Evolutionary conservation across 805 yeast species (phyloP), one percentile per base, ranked within the genome.

Genomic region (Kuraishia hungarica): DNA sequence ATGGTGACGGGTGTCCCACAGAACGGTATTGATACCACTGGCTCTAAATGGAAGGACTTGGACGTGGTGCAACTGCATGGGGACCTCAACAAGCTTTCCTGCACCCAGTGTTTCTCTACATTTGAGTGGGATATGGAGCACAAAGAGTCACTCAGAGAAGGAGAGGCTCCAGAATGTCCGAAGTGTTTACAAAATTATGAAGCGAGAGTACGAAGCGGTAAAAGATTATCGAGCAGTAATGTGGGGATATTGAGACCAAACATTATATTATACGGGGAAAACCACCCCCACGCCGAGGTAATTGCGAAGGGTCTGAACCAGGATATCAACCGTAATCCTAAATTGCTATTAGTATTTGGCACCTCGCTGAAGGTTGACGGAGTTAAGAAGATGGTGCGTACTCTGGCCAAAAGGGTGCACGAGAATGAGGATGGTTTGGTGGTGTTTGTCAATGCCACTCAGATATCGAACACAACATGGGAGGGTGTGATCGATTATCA

Each of bases 1-100:
- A 72, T 92, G 55, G 76, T 75, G 46, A 74, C 85, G 52, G 91
- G 92, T 1, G 74, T 77, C n/a, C 43, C 43, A 3, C 43, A 35
- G 43, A 35, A 35, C 11, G 43, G 43, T 35, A 15, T 17, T 4
- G 43, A 35, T 15, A 13, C 15, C 8, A 35, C 3, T 35, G 73
- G 75, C 47, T 84, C 88, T 2, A 59, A 64, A 48, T 86, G 93
- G 88, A 83, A 80, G 60, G 74, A 75, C 24, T 71, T 82, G 54
- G 89, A 89, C 61, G 96, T 90, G 23, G 87, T 93, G 10, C 97
- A 91, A 67, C 72, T 93, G 24, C 99, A 93, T 64, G 99, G 99
- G 1, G 91, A 90, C 68, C 73, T 93, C 53, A 88, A 89, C 62
- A 75, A 77, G 48, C 73, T 94, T 54, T 73, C 86, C 29, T 93